Conservation (phyloP, 2,329 filamentous ascomycete genomes). For the Coniella lustricola region DNA sequence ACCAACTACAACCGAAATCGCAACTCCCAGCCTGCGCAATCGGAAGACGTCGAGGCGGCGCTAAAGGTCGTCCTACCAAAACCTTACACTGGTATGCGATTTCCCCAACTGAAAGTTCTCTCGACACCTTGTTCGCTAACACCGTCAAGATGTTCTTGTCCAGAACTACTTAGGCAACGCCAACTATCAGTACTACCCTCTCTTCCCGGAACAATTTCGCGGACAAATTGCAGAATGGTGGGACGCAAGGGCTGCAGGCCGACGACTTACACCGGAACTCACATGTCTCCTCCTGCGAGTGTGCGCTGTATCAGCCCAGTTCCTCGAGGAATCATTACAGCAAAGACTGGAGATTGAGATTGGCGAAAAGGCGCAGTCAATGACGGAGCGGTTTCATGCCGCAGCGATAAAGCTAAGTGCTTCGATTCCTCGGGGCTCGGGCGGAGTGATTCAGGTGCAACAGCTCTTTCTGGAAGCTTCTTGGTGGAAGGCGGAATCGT, state of each 20-base stretch:
- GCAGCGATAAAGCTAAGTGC: constrained; percentile 36
- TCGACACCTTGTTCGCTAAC: neutral
- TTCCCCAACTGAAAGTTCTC: neutral
- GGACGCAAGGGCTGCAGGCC: constrained; percentile 27
- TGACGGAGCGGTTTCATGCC: constrained; percentile 34
- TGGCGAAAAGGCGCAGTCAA: constrained; percentile 29
- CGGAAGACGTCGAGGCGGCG: constrained; percentile 26
- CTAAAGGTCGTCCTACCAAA: constrained; percentile 28
- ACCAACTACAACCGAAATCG: constrained; percentile 8
- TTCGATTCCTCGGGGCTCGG: constrained; percentile 35
- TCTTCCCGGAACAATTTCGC: constrained; percentile 38
- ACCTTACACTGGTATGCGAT: constrained; percentile 28
- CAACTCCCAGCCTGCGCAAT: constrained; percentile 13
- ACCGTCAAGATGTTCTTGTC: constrained; percentile 33
- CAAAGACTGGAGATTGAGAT: constrained; percentile 38
- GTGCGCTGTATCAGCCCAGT: constrained; percentile 38
- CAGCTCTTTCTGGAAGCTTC: constrained; percentile 40
- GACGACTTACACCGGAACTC: constrained; percentile 33
- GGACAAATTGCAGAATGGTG: constrained; percentile 40
- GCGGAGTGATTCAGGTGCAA: constrained; percentile 38
- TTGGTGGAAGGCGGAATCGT: constrained; percentile 40
- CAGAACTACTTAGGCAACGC: constrained; percentile 37
- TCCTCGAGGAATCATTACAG: constrained; percentile 28
- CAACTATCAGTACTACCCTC: constrained; percentile 38
- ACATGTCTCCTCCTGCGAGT: constrained; percentile 41